Base-by-base conservation (phyloP, 1,284 basidiomycete species). In the Moesziomyces antarcticus region DNA sequence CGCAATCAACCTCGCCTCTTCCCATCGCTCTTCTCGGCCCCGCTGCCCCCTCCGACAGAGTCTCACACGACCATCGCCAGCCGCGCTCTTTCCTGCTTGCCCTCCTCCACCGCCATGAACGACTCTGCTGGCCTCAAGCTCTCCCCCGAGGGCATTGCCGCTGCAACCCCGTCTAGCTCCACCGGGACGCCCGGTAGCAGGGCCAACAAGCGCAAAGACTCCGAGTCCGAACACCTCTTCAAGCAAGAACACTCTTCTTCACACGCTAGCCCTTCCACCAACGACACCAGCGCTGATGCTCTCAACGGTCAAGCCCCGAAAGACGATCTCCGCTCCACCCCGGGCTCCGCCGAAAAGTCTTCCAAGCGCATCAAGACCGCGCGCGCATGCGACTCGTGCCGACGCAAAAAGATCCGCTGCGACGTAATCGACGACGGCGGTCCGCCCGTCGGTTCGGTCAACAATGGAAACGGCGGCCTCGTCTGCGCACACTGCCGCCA, bases 361-460 rank as follows among this genome's bases (percentile, higher is more conserved):
- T 56, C 62, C 79, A 94, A 94, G 85, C 90, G 93, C 56, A 93
- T 91, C 46, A 95, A 95, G 86, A 94, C 93, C 3, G 91, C 91
- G 80, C 89, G 93, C 59, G 93, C 93, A 7, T 95, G 93, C 83
- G 93, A 95, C 84, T 92, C 91, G 68, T 95, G 93, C 85, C 89
- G 95, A 37, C 91, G 91, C 78, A 92, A 95, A 78, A 98, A 98
- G 89, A 97, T 97, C 78, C 88, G 91, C 87, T 89, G 82, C 63
- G 76, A 81, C 44, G 75, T 81, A 37, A 72, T 79, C 41, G 78
- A 80, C 45, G 74, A 78, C 27, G 77, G 73, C 71, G 85, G 84
- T 35, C 61, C 81, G 30, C 61, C 69, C 10, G 8, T 66, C 16
- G 75, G 70, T 41, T 68, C 74, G 22, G 27, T 73, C 54, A 75